Evolutionary conservation across 116 monocot species (phyloP).

Genomic region (Cymodocea nodosa): DNA sequence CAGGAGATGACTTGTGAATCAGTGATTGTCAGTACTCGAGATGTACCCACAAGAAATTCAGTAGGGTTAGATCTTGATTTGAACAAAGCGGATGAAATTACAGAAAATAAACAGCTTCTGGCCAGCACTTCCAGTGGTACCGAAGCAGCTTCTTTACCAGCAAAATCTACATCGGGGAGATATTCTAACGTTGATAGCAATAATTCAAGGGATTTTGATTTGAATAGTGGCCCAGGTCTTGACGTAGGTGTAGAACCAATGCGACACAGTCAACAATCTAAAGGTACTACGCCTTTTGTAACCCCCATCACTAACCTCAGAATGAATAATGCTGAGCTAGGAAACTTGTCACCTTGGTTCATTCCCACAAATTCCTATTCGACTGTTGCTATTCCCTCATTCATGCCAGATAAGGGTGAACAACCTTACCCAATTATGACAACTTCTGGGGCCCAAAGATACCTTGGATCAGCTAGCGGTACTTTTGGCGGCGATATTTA

Average conservation of each 20-base stretch:
- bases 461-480: constrained; percentile 27
- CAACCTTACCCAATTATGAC: constrained; percentile 56
- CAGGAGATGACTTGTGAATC: constrained; percentile 29
- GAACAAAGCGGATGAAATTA: constrained; percentile 60
- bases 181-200: constrained; percentile 23
- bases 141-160: constrained; percentile 21
- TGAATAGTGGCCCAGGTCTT: constrained; percentile 64
- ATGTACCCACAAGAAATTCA: constrained; percentile 14
- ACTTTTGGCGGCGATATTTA: constrained; percentile 53
- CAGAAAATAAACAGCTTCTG: constrained; percentile 36
- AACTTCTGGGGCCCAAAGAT: constrained; percentile 48
- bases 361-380: constrained; percentile 44
- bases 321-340: constrained; percentile 61
- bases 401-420: constrained; percentile 57
- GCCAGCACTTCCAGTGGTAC: constrained; percentile 20
- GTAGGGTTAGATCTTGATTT: constrained; percentile 80
- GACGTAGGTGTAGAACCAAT: constrained; percentile 38
- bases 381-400: constrained; percentile 56
- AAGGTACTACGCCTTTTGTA: constrained; percentile 32
- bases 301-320: constrained; percentile 38
- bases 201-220: constrained; percentile 64
- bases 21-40: constrained; percentile 17
- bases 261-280: constrained; percentile 20
- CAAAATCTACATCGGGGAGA: constrained; percentile 15
- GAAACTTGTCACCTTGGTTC: constrained; percentile 71